phyloP scores from a whole-genome alignment of 768 basidiomycete genomes.

The Lepiota subincarnata region DNA sequence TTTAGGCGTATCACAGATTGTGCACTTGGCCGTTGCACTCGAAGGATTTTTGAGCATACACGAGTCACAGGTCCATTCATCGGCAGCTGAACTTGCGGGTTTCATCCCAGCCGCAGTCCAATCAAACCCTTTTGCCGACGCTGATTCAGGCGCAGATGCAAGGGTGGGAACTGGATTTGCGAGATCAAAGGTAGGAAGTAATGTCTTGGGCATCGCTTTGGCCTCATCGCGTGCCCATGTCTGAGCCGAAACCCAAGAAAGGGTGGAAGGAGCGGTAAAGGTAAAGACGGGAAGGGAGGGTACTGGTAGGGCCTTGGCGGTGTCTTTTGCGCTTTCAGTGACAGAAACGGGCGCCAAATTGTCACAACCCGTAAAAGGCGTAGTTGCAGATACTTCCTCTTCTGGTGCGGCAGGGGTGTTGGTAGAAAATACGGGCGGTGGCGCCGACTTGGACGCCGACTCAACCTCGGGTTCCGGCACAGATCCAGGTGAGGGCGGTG shows the following conservation, averaged over 20 bases:
- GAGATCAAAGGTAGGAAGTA: conserved; percentile 46
- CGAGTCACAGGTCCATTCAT: conserved; percentile 48
- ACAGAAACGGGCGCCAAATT: background rate
- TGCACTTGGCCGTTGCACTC: conserved; percentile 43
- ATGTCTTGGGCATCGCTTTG: conserved; percentile 31
- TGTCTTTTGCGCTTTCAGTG: conserved; percentile 22
- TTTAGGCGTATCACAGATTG: conserved; percentile 43
- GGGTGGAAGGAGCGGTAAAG: conserved; percentile 26
- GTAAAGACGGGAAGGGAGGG: conserved; percentile 33
- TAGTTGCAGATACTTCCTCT: background rate
- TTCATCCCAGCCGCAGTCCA: conserved; percentile 54
- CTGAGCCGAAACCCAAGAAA: conserved; percentile 20
- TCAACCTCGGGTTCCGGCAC: conserved; percentile 18
- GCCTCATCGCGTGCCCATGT: conserved; percentile 32
- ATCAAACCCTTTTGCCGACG: conserved; percentile 41
- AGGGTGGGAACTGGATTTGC: conserved; percentile 6
- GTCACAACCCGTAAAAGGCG: background rate
- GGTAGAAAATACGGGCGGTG: conserved; percentile 10
- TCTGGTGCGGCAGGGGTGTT: background rate
- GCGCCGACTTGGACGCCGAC: conserved; percentile 12
- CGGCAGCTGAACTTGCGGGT: background rate
- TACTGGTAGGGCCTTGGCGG: conserved; percentile 17
- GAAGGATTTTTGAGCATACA: conserved; percentile 52
- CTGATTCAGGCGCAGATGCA: conserved; percentile 15
- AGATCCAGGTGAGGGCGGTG: conserved; percentile 25